These are phyloP conservation scores for Irpex sp. DNA, from an alignment of 1,284 basidiomycete species.

Conservation along the genomic window DNA sequence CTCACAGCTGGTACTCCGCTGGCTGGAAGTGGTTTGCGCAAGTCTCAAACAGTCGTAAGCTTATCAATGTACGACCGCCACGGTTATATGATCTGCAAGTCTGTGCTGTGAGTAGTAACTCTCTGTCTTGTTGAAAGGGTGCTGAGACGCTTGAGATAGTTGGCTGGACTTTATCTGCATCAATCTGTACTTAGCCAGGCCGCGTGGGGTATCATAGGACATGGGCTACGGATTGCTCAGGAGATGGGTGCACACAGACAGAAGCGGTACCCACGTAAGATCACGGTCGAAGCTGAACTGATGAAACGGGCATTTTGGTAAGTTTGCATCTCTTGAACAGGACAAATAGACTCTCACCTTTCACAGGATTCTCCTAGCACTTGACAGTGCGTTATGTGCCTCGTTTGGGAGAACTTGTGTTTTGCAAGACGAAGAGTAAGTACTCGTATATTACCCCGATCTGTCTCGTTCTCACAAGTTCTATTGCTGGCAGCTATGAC, in stretches of 20 bases:
- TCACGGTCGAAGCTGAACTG: conserved; percentile 42
- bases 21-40: conserved; percentile 78
- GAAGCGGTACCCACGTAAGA: conserved; percentile 24
- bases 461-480: background rate
- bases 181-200: conserved; percentile 44
- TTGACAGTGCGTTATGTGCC: conserved; percentile 63
- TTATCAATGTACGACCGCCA: conserved; percentile 49
- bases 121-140: conserved; percentile 27
- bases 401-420: conserved; percentile 74
- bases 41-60: conserved; percentile 53
- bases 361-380: conserved; percentile 51
- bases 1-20: conserved; percentile 47
- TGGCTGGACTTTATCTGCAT: conserved; percentile 34
- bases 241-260: conserved; percentile 40
- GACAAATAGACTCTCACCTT: background rate
- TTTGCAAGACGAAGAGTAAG: conserved; percentile 79
- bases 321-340: conserved; percentile 2
- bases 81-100: conserved; percentile 69
- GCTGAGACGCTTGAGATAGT: conserved; percentile 16
- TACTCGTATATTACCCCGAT: background rate
- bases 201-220: conserved; percentile 45
- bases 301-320: conserved; percentile 74
- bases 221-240: conserved; percentile 45
- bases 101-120: conserved; percentile 34
- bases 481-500: conserved; percentile 52